A percentile compares a stretch with the other conserved stretches of the same genome.
Conservation (phyloP, 192 early-diverging fungal species). For the Allomyces arbusculus region DNA sequence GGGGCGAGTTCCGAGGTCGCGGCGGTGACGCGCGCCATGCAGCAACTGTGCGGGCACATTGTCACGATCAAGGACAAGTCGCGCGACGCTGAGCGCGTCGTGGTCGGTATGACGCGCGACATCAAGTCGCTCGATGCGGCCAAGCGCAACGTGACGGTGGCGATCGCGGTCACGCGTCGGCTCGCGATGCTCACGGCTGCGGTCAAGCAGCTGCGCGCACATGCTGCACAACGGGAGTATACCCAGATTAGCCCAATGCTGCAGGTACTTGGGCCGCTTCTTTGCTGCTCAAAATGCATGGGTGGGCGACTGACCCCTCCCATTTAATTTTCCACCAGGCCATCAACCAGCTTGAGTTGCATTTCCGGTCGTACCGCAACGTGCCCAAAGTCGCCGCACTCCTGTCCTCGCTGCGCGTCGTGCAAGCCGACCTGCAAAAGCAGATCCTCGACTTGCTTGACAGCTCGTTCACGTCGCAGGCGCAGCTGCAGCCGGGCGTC, state of each 20-base stretch:
- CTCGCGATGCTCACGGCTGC: constrained; percentile 74
- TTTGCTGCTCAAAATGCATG: too few relatives aligned
- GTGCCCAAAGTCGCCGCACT: constrained; percentile 57
- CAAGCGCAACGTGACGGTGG: constrained; percentile 68
- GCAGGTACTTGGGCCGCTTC: constrained; percentile 43
- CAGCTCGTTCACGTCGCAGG: constrained; percentile 15
- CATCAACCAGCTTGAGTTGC: constrained; percentile 50
- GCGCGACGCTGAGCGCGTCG: constrained; percentile 60
- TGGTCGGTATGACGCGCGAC: constrained; percentile 87
- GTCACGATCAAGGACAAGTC: constrained; percentile 72
- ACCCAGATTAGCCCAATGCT: constrained; percentile 57
- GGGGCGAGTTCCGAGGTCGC: background rate
- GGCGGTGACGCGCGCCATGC: background rate
- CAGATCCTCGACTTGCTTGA: constrained; percentile 58
- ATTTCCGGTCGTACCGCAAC: constrained; percentile 50
- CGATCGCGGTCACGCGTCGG: constrained; percentile 61
- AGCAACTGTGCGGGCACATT: constrained; percentile 61
- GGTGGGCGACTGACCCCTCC: too few relatives aligned
- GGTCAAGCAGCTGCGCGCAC: constrained; percentile 41
- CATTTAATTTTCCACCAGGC: constrained; percentile 25
- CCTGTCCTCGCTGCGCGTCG: constrained; percentile 28
- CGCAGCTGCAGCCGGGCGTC: constrained; percentile 2
- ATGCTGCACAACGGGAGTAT: constrained; percentile 52
- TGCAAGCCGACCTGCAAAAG: constrained; percentile 40
- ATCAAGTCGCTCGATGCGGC: constrained; percentile 86